Evolutionary conservation across 208 protist species (phyloP), one percentile per base, ranked within the genome.

Genomic region (Angomonas ambiguus): DNA sequence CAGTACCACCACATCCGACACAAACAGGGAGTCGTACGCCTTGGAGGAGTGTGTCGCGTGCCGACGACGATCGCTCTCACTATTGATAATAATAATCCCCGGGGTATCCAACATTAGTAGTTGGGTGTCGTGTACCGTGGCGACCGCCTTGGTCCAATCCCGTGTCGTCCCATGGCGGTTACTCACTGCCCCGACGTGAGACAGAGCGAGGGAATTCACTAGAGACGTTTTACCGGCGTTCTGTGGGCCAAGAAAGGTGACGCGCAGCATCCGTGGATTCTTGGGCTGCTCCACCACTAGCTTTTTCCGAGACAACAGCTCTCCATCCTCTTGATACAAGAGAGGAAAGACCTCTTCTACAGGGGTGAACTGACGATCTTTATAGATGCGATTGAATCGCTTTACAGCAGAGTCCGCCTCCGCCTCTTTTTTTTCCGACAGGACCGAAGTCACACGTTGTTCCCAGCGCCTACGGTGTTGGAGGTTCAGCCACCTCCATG

Each of bases 161-260:
- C 72, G 74, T 3, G 92, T 97, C 45, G 74, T 86, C 24, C 89
- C 88, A 49, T 83, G 76, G 28, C 90, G 87, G 24, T 75, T 83
- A 61, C 89, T 91, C n/a, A 95, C 88, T 1, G 89, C 86, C 5
- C 85, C 85, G 25, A 97, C 82, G 32, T 92, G 83, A 51, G 76
- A 84, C n/a, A 91, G 79, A 2, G 82, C 84, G 34, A 95, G 69
- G 4, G 88, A 78, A 68, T 97, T 97, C 6, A 95, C 78, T 22
- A 97, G 74, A 0, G 92, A 93, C 22, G 92, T 92, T 69, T 97
- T 97, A 2, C 92, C 92, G 8, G 80, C 79, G 65, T 95, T 96
- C 58, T 91, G 85, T 0, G 90, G 84, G 0, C 92, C 92, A 6
- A 97, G 63, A 8, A 96, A 77, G 3, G 83, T 77, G 16, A 79